These are phyloP conservation scores for Phytophthora podocarpi DNA, from an alignment of 352 stramenopile species.

Conservation along the genomic window DNA sequence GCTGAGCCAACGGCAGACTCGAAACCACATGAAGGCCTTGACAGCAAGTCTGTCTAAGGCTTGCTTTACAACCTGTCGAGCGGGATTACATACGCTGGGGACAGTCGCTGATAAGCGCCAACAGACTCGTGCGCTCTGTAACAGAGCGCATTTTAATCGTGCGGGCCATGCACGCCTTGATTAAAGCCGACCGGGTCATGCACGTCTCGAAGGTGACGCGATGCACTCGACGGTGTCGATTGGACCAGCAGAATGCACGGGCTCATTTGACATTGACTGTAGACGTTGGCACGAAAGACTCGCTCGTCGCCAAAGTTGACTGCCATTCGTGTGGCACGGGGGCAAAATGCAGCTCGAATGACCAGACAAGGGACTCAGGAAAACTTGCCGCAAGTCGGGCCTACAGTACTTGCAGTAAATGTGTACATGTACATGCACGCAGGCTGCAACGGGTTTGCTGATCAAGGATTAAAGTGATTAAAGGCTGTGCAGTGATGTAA, in stretches of 20 bases:
- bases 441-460: too few species aligned
- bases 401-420: too few species aligned
- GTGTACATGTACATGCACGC: too few species aligned
- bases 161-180: slow-evolving; percentile 11
- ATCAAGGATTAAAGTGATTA: slow-evolving; percentile 11
- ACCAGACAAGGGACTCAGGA: neutral
- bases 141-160: slow-evolving; percentile 18
- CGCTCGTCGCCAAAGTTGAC: too few species aligned
- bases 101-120: too few species aligned
- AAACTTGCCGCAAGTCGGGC: too few species aligned
- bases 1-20: too few species aligned
- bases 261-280: neutral
- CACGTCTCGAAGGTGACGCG: slow-evolving; percentile 15
- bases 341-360: too few species aligned
- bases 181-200: slow-evolving; percentile 23
- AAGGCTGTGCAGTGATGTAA: too few species aligned
- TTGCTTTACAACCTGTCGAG: slow-evolving; percentile 5
- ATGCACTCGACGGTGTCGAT: slow-evolving; percentile 16
- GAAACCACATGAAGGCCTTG: neutral
- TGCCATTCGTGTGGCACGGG: too few species aligned
- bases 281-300: slow-evolving; percentile 15
- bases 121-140: too few species aligned
- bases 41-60: neutral
- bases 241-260: slow-evolving; percentile 12
- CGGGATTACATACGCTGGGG: slow-evolving; percentile 7